phyloP scores from a whole-genome alignment of 257 asterid genomes.

The Osmanthus fragrans region DNA sequence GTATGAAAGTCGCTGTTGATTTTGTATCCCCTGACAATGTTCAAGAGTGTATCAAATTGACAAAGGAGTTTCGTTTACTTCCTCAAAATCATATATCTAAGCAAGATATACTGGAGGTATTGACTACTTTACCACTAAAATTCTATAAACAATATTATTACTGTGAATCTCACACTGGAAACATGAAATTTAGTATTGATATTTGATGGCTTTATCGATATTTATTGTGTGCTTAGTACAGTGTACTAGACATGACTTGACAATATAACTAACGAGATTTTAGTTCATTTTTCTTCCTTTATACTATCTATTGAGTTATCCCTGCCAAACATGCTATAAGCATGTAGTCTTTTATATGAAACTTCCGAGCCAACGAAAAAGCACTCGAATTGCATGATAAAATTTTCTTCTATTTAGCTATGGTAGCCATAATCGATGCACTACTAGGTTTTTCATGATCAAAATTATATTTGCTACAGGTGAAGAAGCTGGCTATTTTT shows the following conservation, averaged over 20 bases:
- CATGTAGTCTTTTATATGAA: too few relatives aligned
- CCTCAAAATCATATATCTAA: slow-evolving; percentile 47
- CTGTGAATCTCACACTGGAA: slow-evolving; percentile 1
- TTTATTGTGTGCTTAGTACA: background rate
- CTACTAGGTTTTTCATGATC: background rate
- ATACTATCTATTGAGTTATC: too few relatives aligned
- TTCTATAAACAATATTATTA: background rate
- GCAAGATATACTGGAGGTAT: slow-evolving; percentile 53
- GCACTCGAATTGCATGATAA: background rate
- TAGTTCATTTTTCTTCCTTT: too few relatives aligned
- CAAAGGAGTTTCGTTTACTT: slow-evolving; percentile 51
- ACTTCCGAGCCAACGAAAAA: background rate
- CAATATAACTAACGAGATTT: too few relatives aligned
- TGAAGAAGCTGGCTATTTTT: slow-evolving; percentile 65
- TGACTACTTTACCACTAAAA: background rate
- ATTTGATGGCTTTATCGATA: background rate
- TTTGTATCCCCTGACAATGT: slow-evolving; percentile 56
- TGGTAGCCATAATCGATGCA: background rate
- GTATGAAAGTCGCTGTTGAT: slow-evolving; percentile 48
- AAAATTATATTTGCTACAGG: slow-evolving; percentile 37
- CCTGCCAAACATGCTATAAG: too few relatives aligned
- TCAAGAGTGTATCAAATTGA: slow-evolving; percentile 46
- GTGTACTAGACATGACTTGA: too few relatives aligned
- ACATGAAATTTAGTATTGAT: background rate
- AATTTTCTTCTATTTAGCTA: background rate